These are phyloP conservation scores for Plenodomus biglobosus DNA, from an alignment of 2,329 filamentous ascomycete genomes.

Conservation along the genomic window DNA sequence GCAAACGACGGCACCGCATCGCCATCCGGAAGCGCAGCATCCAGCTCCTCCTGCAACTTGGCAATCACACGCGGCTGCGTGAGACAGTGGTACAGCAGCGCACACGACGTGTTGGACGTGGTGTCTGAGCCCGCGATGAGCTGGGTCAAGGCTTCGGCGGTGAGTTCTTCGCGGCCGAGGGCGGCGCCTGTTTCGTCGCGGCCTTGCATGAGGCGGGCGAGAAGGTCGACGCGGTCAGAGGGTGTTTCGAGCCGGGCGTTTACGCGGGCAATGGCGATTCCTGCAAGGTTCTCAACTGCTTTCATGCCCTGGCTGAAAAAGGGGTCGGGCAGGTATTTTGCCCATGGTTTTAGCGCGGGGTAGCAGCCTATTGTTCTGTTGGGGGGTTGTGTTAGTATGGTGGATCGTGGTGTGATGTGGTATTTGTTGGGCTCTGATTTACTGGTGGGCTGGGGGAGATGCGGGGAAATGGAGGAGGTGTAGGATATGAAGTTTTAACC, in stretches of 20 bases:
- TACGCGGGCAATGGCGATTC: slow-evolving; percentile 84
- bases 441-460: too few relatives aligned
- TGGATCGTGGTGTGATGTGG: not conserved
- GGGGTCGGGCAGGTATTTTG: slow-evolving; percentile 75
- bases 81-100: slow-evolving; percentile 75
- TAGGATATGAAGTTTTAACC: too few relatives aligned
- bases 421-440: too few relatives aligned
- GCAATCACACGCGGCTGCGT: slow-evolving; percentile 68
- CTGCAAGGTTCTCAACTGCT: slow-evolving; percentile 78
- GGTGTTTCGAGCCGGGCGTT: slow-evolving; percentile 65
- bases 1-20: slow-evolving; percentile 69
- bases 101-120: slow-evolving; percentile 78
- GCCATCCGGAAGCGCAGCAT: slow-evolving; percentile 62
- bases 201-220: slow-evolving; percentile 82
- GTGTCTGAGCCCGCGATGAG: slow-evolving; percentile 80
- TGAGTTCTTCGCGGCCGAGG: slow-evolving; percentile 76
- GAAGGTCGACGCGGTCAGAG: slow-evolving; percentile 72
- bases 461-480: too few relatives aligned
- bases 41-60: slow-evolving; percentile 76
- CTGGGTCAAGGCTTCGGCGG: slow-evolving; percentile 85
- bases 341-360: slow-evolving; percentile 75
- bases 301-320: slow-evolving; percentile 75
- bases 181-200: slow-evolving; percentile 76
- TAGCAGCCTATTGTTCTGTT: slow-evolving; percentile 68
- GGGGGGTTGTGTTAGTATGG: slow-evolving; percentile 6